Percentiles rank a stretch among this genome's conserved stretches.
phyloP scores from a whole-genome alignment of 139 green algal genomes.

The Chlorella sp. region DNA sequence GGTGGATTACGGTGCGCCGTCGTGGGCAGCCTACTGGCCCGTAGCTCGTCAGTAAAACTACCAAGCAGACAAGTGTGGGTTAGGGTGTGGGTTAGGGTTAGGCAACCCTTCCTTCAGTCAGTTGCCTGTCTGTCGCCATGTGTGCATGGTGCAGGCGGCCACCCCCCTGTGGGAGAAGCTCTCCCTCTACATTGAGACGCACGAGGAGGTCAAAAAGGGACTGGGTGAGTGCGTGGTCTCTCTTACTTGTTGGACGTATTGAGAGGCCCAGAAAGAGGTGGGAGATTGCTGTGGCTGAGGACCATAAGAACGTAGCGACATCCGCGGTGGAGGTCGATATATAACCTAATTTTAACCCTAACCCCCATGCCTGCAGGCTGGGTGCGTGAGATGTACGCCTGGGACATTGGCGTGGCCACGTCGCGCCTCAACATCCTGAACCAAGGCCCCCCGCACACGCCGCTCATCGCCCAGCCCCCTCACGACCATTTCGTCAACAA shows the following conservation, averaged over 20 bases:
- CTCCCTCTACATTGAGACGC: slow-evolving; percentile 73
- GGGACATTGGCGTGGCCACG: slow-evolving; percentile 46
- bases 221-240: slow-evolving; percentile 78
- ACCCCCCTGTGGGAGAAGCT: slow-evolving; percentile 73
- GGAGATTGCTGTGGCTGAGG: neutral
- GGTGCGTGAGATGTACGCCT: slow-evolving; percentile 92
- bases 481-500: slow-evolving; percentile 52
- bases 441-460: slow-evolving; percentile 22
- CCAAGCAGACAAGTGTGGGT: no score
- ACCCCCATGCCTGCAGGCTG: slow-evolving; percentile 42
- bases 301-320: no score
- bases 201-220: slow-evolving; percentile 68
- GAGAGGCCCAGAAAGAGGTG: neutral
- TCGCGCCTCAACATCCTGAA: slow-evolving; percentile 45
- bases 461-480: slow-evolving; percentile 79
- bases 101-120: neutral
- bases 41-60: no score
- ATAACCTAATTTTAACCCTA: neutral
- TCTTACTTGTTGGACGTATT: no score
- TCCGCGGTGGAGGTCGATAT: no score
- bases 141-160: slow-evolving; percentile 10
- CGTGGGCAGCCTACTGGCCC: no score
- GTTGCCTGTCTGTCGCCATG: neutral
- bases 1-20: no score
- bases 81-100: no score